A percentile compares a stretch with the other conserved stretches of the same genome.
Conservation (phyloP, 768 basidiomycete species). For the Lactarius tabidus region DNA sequence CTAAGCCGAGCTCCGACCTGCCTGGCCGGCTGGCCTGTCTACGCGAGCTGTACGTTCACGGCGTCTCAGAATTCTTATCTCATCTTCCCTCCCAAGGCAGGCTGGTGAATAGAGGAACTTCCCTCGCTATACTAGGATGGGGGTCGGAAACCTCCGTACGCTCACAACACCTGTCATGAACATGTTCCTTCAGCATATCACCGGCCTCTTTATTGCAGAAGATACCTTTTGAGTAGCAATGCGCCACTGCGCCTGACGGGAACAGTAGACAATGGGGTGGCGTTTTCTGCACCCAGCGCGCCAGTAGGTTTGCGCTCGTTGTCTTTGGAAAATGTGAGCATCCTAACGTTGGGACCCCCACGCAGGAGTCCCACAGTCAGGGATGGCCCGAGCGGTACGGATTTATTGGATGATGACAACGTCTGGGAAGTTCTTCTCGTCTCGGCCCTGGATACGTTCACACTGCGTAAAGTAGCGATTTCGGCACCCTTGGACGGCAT, state of each 20-base stretch:
- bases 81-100: no score
- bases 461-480: not conserved
- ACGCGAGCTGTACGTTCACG: slow-evolving; percentile 1
- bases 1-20: slow-evolving; percentile 15
- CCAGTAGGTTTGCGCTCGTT: not conserved
- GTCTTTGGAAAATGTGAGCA: not conserved
- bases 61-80: not conserved
- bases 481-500: not conserved
- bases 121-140: not conserved
- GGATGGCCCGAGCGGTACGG: not conserved
- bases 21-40: not conserved
- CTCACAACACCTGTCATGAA: not conserved
- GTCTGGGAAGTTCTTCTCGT: not conserved
- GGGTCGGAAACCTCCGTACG: not conserved
- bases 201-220: not conserved
- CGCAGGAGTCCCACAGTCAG: not conserved
- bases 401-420: not conserved
- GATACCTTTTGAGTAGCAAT: not conserved
- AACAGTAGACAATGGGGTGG: not conserved
- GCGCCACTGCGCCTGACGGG: slow-evolving; percentile 5
- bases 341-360: not conserved
- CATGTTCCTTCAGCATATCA: not conserved
- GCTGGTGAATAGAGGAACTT: no score
- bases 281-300: not conserved
- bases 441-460: slow-evolving; percentile 1